phyloP scores from a whole-genome alignment of 2,329 filamentous ascomycete genomes.

The Penicillium aurantiogriseum region DNA sequence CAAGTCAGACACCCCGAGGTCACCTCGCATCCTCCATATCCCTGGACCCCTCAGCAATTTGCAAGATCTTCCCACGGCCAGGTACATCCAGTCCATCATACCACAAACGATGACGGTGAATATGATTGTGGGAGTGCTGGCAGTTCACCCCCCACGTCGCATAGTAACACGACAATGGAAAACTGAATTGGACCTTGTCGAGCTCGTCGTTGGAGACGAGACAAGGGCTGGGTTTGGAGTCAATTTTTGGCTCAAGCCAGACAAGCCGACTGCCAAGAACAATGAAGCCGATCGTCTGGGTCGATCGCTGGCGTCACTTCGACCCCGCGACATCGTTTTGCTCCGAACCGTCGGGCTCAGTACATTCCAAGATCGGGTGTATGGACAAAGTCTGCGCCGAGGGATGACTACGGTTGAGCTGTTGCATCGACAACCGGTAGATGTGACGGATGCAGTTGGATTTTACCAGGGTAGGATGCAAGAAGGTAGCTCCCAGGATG shows the following conservation, averaged over 20 bases:
- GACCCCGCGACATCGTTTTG: slow-evolving; percentile 73
- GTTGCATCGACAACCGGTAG: slow-evolving; percentile 57
- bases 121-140: slow-evolving; percentile 75
- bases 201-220: slow-evolving; percentile 80
- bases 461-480: slow-evolving; percentile 56
- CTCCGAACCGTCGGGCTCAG: slow-evolving; percentile 76
- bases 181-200: slow-evolving; percentile 63
- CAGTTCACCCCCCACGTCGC: slow-evolving; percentile 64
- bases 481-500: slow-evolving; percentile 27
- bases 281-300: slow-evolving; percentile 36
- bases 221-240: slow-evolving; percentile 76
- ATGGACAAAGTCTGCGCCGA: slow-evolving; percentile 76
- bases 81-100: slow-evolving; percentile 63
- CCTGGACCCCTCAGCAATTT: slow-evolving; percentile 60
- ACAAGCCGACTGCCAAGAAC: slow-evolving; percentile 20
- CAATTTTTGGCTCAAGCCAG: slow-evolving; percentile 72
- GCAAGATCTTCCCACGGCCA: slow-evolving; percentile 66
- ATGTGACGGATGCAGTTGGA: slow-evolving; percentile 54
- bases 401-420: slow-evolving; percentile 69
- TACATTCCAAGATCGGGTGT: slow-evolving; percentile 72
- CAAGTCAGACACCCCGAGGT: slow-evolving; percentile 6
- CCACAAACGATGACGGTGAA: slow-evolving; percentile 83
- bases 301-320: slow-evolving; percentile 49
- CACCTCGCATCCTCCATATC: slow-evolving; percentile 30
- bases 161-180: slow-evolving; percentile 61